phyloP scores from a whole-genome alignment of 2,329 filamentous ascomycete species.

The Cryphonectria radicalis region DNA sequence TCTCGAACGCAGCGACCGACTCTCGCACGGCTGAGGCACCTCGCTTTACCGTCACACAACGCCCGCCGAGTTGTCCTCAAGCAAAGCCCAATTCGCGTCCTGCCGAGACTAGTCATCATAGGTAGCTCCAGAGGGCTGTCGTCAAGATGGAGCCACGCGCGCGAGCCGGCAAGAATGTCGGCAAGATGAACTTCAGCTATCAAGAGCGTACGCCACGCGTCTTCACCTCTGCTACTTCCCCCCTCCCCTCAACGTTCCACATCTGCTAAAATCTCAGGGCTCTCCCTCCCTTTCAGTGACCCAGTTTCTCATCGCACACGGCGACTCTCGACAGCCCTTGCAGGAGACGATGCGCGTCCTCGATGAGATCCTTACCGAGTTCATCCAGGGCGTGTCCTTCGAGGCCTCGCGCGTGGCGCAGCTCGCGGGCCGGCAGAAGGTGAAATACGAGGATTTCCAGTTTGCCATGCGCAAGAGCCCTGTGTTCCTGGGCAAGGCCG shows the following conservation, averaged over 20 bases:
- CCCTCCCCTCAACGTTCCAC: not conserved
- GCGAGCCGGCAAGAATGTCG: conserved; percentile 78
- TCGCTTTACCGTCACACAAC: not conserved
- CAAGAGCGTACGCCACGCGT: conserved; percentile 65
- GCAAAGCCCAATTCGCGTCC: conserved; percentile 4
- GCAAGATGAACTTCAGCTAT: conserved; percentile 78
- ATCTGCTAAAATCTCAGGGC: not conserved
- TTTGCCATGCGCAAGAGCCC: conserved; percentile 89
- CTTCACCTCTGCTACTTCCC: not conserved
- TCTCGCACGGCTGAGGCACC: not conserved
- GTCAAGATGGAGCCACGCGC: conserved; percentile 74
- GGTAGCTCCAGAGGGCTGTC: conserved; percentile 8
- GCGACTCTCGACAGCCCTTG: conserved; percentile 77
- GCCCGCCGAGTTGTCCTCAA: not conserved
- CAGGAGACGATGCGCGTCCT: conserved; percentile 83
- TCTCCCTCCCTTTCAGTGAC: conserved; percentile 55
- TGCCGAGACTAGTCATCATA: not conserved
- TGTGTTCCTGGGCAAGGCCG: conserved; percentile 83
- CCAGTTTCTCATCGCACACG: conserved; percentile 78
- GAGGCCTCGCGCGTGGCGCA: conserved; percentile 84
- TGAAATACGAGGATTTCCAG: conserved; percentile 98
- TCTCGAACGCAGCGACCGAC: conserved; percentile 1
- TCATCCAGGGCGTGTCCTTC: conserved; percentile 92
- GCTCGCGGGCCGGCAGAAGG: conserved; percentile 88
- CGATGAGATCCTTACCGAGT: conserved; percentile 95